These are phyloP conservation scores for Corynascus novoguineensis DNA, from an alignment of 495 filamentous ascomycete species.

Conservation along the genomic window DNA sequence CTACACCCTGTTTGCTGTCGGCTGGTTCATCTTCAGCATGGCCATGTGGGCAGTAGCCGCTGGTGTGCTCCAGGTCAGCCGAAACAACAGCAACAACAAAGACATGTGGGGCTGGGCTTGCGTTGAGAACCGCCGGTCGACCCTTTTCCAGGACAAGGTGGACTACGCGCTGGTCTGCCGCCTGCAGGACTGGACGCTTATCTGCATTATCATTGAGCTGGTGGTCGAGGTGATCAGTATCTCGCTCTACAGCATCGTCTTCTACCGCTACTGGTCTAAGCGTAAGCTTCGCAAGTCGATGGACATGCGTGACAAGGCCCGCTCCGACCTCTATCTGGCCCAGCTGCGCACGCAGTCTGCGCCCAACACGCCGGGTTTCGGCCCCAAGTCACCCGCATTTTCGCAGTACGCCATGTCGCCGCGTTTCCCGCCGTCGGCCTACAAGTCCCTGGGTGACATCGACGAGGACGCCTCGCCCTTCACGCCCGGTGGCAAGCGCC, in stretches of 20 bases:
- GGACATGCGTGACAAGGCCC: slow-evolving; percentile 89
- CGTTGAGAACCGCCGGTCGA: slow-evolving; percentile 71
- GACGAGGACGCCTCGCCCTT: slow-evolving; percentile 43
- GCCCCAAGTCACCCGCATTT: slow-evolving; percentile 55
- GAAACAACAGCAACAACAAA: slow-evolving; percentile 63
- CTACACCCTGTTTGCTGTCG: slow-evolving; percentile 85
- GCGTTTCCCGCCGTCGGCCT: slow-evolving; percentile 49
- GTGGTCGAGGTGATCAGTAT: slow-evolving; percentile 90
- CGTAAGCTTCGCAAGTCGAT: slow-evolving; percentile 90
- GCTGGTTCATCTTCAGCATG: slow-evolving; percentile 90
- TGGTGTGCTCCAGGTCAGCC: slow-evolving; percentile 72
- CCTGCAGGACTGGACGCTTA: slow-evolving; percentile 90
- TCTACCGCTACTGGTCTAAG: slow-evolving; percentile 96
- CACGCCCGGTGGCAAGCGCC: slow-evolving; percentile 38
- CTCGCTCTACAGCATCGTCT: slow-evolving; percentile 83
- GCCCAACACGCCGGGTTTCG: slow-evolving; percentile 88
- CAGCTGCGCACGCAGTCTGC: slow-evolving; percentile 89
- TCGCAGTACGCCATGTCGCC: slow-evolving; percentile 48
- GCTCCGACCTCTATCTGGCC: slow-evolving; percentile 90
- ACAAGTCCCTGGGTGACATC: slow-evolving; percentile 44
- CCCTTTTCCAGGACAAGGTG: slow-evolving; percentile 68
- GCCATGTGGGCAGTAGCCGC: slow-evolving; percentile 89
- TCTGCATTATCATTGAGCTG: slow-evolving; percentile 96
- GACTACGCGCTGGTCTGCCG: slow-evolving; percentile 92
- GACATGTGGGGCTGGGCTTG: slow-evolving; percentile 98